These are phyloP conservation scores for Vigna trinervia DNA, from an alignment of 306 rosid species.

Conservation along the genomic window DNA sequence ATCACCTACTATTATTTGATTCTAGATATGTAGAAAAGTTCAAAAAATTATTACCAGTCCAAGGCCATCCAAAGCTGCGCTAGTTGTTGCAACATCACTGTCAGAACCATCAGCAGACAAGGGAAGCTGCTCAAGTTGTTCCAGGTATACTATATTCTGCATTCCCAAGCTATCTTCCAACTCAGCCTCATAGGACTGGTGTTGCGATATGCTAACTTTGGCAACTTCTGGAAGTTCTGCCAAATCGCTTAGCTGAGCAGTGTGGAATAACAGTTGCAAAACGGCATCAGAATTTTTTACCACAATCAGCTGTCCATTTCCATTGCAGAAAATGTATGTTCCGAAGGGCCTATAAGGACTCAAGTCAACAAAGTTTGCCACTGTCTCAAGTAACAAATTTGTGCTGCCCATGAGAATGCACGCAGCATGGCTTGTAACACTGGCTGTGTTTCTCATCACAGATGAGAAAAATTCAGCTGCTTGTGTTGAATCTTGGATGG, in stretches of 20 bases:
- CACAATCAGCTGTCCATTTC: constrained; percentile 52
- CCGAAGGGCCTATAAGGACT: constrained; percentile 93
- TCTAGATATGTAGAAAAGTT: not conserved
- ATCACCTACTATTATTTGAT: not conserved
- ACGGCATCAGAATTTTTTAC: constrained; percentile 70
- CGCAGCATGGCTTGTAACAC: constrained; percentile 65
- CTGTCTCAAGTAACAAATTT: constrained; percentile 60
- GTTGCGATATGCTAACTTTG: constrained; percentile 54
- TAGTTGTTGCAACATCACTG: constrained; percentile 29
- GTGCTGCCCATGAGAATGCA: constrained; percentile 77
- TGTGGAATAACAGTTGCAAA: constrained; percentile 68
- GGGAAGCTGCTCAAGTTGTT: constrained; percentile 54
- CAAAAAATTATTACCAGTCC: constrained; percentile 63
- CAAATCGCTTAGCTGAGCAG: constrained; percentile 53
- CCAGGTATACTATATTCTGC: constrained; percentile 50
- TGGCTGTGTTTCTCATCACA: constrained; percentile 64
- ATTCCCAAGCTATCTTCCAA: constrained; percentile 45
- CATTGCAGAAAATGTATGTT: constrained; percentile 64
- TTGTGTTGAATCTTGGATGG: not conserved
- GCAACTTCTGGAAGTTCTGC: constrained; percentile 43
- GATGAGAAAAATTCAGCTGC: constrained; percentile 40
- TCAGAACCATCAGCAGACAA: constrained; percentile 44
- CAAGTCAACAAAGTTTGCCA: constrained; percentile 53
- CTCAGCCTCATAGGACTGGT: constrained; percentile 50
- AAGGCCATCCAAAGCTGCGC: constrained; percentile 60